These are phyloP conservation scores for Podila clonocystis DNA, from an alignment of 192 early-diverging fungal species.

Conservation along the genomic window DNA sequence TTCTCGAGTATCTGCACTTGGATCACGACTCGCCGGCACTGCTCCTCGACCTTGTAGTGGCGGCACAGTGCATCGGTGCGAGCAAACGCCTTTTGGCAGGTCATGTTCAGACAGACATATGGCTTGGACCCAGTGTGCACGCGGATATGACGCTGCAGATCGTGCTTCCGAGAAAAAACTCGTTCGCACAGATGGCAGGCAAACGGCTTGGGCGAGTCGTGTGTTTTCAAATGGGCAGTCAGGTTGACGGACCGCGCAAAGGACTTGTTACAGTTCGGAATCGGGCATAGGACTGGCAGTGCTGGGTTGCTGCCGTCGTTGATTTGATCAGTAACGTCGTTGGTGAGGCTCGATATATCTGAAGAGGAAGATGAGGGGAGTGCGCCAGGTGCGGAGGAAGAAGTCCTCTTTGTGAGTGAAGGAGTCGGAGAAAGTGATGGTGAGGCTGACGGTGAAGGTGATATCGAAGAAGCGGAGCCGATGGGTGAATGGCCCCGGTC, in stretches of 20 bases:
- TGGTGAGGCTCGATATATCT: neutral
- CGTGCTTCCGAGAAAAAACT: constrained; percentile 81
- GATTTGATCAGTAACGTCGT: neutral
- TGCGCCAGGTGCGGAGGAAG: too few species aligned
- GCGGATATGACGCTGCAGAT: constrained; percentile 80
- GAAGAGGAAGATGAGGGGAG: neutral
- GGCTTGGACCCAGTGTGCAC: constrained; percentile 74
- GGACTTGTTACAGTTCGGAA: constrained; percentile 16
- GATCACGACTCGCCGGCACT: constrained; percentile 34
- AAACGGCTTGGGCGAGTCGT: constrained; percentile 47
- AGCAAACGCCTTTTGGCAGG: constrained; percentile 71
- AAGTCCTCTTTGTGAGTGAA: too few species aligned
- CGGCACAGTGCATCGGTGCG: constrained; percentile 72
- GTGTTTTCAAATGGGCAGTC: constrained; percentile 12
- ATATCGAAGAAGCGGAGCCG: neutral
- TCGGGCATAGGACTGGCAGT: constrained; percentile 15
- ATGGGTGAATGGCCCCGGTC: neutral
- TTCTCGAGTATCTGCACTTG: constrained; percentile 47
- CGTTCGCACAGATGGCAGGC: constrained; percentile 69
- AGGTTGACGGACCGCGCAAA: constrained; percentile 23
- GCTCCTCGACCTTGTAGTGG: constrained; percentile 68
- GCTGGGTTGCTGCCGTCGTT: neutral
- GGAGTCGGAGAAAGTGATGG: neutral
- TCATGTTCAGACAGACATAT: constrained; percentile 56
- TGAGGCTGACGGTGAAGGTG: neutral